Evolutionary conservation across 306 rosid species (phyloP).

Genomic region (Ziziphus jujuba): DNA sequence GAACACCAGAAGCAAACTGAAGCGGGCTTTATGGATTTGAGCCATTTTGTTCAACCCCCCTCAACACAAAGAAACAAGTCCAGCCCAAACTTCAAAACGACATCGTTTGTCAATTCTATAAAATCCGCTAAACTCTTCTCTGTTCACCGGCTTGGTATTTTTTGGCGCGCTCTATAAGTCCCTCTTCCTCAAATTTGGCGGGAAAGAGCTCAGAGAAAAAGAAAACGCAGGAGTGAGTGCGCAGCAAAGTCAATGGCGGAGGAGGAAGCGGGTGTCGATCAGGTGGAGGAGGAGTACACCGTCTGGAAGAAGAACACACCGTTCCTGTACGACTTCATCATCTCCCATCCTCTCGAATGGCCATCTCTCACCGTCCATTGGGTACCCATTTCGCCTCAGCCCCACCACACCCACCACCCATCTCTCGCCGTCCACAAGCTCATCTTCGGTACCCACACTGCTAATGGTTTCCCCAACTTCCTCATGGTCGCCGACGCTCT

Average conservation of each 20-base stretch:
- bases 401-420: slow-evolving; percentile 44
- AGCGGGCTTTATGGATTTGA: too few relatives aligned
- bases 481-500: slow-evolving; percentile 70
- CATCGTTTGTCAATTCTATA: too few relatives aligned
- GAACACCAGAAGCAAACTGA: too few relatives aligned
- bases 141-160: not conserved
- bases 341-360: slow-evolving; percentile 86
- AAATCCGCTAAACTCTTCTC: too few relatives aligned
- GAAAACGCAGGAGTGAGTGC: too few relatives aligned
- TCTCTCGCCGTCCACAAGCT: slow-evolving; percentile 65
- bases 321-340: slow-evolving; percentile 64
- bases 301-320: slow-evolving; percentile 92
- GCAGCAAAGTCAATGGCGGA: slow-evolving; percentile 55
- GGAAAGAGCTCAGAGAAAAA: slow-evolving; percentile 23
- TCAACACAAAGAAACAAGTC: too few relatives aligned
- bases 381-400: slow-evolving; percentile 45
- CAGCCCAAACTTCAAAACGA: too few relatives aligned
- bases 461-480: slow-evolving; percentile 59
- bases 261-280: slow-evolving; percentile 24
- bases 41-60: too few relatives aligned
- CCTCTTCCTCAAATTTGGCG: slow-evolving; percentile 19
- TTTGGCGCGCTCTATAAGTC: not conserved
- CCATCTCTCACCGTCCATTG: slow-evolving; percentile 93
- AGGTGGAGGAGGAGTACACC: slow-evolving; percentile 70
- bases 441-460: slow-evolving; percentile 81